Evolutionary conservation across 148 eudicot genomes (phyloP).

Genomic region (Rhododendron ovatum): DNA sequence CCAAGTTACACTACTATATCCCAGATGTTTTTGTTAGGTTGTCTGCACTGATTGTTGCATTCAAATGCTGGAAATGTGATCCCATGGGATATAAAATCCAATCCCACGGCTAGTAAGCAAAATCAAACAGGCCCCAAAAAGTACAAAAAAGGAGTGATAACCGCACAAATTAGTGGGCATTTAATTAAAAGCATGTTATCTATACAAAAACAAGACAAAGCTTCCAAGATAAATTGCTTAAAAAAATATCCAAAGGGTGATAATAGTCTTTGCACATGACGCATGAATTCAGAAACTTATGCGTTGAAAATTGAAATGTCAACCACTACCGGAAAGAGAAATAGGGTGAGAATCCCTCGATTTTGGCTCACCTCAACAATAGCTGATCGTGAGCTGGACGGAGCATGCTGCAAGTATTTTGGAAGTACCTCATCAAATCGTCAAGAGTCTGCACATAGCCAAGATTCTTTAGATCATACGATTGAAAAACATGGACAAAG

Average conservation of each 20-base stretch:
- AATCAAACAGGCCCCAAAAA: background rate
- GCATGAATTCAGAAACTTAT: background rate
- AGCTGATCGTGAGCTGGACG: constrained; percentile 61
- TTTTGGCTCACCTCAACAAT: constrained; percentile 57
- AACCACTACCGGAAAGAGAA: background rate
- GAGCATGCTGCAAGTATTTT: constrained; percentile 41
- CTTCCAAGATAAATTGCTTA: background rate
- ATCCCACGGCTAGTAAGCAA: background rate
- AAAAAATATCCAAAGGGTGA: background rate
- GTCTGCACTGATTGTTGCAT: background rate
- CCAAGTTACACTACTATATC: background rate
- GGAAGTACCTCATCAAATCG: constrained; percentile 46
- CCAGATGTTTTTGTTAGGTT: background rate
- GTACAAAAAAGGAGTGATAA: background rate
- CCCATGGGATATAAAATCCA: background rate
- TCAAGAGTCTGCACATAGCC: constrained; percentile 62
- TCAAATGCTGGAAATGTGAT: background rate
- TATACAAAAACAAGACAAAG: background rate
- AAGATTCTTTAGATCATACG: background rate
- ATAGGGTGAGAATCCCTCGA: background rate
- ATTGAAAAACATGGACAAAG: background rate
- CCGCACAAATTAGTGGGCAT: background rate
- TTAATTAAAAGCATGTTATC: background rate
- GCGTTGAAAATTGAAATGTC: background rate
- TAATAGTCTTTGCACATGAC: no score